Percentiles rank a stretch among this genome's conserved stretches.
These are phyloP conservation scores for Salix suchowensis DNA, from an alignment of 345 rosid species.

Conservation along the genomic window DNA sequence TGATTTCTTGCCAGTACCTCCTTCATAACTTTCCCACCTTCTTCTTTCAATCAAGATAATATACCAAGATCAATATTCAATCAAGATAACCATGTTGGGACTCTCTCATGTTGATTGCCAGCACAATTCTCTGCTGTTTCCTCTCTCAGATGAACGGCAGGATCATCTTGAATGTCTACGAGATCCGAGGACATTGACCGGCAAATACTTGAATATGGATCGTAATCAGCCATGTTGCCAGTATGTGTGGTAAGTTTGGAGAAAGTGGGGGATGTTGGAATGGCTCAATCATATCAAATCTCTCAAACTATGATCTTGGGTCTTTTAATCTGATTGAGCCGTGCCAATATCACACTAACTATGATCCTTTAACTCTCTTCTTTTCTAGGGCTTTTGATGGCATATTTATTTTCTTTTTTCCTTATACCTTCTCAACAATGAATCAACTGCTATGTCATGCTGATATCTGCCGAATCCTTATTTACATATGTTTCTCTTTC, in stretches of 20 bases:
- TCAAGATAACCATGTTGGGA: background rate
- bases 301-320: constrained; percentile 32
- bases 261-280: constrained; percentile 43
- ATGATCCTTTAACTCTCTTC: background rate
- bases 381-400: background rate
- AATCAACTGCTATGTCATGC: background rate
- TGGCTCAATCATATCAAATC: constrained; percentile 61
- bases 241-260: constrained; percentile 3
- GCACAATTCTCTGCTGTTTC: background rate
- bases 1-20: constrained; percentile 15
- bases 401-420: background rate
- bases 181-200: background rate
- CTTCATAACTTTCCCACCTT: background rate
- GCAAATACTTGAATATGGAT: background rate
- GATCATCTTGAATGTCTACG: background rate
- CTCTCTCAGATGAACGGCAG: background rate
- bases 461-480: background rate
- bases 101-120: background rate
- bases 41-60: constrained; percentile 6
- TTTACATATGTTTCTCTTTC: too few relatives aligned
- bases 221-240: background rate
- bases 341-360: constrained; percentile 54
- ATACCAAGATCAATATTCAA: background rate
- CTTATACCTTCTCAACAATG: background rate
- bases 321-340: constrained; percentile 76